These are phyloP conservation scores for Aureobasidium sp. DNA, from an alignment of 2,329 filamentous ascomycete genomes.

Conservation along the genomic window DNA sequence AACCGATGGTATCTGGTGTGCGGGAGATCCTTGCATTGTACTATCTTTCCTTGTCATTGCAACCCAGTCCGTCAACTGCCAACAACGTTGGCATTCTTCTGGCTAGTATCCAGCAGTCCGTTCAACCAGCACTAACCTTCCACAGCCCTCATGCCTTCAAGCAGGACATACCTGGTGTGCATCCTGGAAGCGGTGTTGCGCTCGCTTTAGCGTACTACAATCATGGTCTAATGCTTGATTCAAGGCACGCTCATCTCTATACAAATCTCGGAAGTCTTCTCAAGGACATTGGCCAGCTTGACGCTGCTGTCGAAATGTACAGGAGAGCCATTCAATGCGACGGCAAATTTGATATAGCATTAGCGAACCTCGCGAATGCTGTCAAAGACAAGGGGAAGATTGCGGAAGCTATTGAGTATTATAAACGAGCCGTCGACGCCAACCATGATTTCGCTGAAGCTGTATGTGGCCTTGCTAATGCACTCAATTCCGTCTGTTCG, in stretches of 20 bases:
- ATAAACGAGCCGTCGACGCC: conserved; percentile 79
- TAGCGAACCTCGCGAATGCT: conserved; percentile 93
- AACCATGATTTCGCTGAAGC: conserved; percentile 96
- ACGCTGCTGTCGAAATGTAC: conserved; percentile 92
- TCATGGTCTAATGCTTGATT: conserved; percentile 80
- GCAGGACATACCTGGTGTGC: conserved; percentile 61
- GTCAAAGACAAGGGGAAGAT: conserved; percentile 94
- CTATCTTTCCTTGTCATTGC: conserved; percentile 86
- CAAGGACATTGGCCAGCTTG: conserved; percentile 91
- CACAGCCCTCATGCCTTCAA: conserved; percentile 21
- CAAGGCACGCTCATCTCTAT: conserved; percentile 87
- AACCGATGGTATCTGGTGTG: conserved; percentile 58
- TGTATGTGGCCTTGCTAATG: conserved; percentile 89
- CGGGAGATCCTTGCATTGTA: conserved; percentile 91
- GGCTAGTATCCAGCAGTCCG: conserved; percentile 78
- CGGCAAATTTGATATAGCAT: conserved; percentile 88
- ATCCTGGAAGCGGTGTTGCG: conserved; percentile 77
- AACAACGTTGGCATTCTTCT: conserved; percentile 97
- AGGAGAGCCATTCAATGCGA: conserved; percentile 89
- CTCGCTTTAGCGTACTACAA: conserved; percentile 91
- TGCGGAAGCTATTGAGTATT: conserved; percentile 84
- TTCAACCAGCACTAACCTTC: conserved; percentile 32
- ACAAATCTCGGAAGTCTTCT: conserved; percentile 92
- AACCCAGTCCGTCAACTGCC: conserved; percentile 92
- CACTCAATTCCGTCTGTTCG: conserved; percentile 90